Evolutionary conservation across 2,329 filamentous ascomycete species (phyloP).

Genomic region (Diaporthe sp.): DNA sequence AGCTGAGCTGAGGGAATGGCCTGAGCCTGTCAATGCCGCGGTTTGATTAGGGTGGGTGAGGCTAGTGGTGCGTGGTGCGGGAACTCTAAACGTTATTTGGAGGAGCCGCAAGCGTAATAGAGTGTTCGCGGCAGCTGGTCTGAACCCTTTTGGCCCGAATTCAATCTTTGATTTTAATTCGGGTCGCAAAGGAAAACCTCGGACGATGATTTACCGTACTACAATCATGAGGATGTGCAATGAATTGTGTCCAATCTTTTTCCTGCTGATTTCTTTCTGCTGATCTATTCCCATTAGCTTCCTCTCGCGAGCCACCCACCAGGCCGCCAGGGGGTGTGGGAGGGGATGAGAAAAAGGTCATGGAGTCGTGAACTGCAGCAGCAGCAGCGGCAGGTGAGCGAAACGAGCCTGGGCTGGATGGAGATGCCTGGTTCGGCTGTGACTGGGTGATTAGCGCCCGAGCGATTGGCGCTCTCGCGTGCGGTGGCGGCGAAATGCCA

Average conservation of each 20-base stretch:
- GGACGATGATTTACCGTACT: constrained; percentile 9
- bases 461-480: constrained; percentile 22
- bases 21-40: constrained; percentile 10
- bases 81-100: constrained; percentile 39
- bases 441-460: constrained; percentile 20
- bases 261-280: constrained; percentile 4
- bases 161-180: neutral
- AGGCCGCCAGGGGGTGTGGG: neutral
- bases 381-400: neutral
- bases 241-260: neutral
- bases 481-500: constrained; percentile 48
- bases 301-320: constrained; percentile 22
- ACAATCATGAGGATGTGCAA: neutral
- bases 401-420: neutral
- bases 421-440: constrained; percentile 2
- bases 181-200: neutral
- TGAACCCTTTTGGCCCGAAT: constrained; percentile 11
- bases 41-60: constrained; percentile 14
- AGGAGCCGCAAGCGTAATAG: constrained; percentile 32
- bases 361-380: neutral
- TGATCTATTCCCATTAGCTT: constrained; percentile 7
- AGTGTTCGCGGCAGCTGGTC: neutral
- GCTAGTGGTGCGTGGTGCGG: constrained; percentile 21
- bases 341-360: neutral
- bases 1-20: constrained; percentile 2